A percentile compares a stretch with the other conserved stretches of the same genome.
These are phyloP conservation scores for Aspergillus piperis DNA, from an alignment of 2,329 filamentous ascomycete genomes.

Conservation along the genomic window DNA sequence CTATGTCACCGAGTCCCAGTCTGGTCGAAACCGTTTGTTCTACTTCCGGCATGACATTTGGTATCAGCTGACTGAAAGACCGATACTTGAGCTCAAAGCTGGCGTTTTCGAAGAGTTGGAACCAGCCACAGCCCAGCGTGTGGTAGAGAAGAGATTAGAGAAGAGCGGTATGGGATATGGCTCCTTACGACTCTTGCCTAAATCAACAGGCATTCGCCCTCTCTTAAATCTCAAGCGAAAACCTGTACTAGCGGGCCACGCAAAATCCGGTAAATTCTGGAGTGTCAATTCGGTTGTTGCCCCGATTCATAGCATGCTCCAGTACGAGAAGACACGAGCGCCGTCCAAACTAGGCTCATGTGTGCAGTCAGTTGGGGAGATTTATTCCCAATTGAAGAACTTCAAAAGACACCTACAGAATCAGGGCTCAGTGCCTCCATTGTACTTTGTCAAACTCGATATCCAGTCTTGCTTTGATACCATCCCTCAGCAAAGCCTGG, in stretches of 20 bases:
- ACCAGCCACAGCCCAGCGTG: slow-evolving; percentile 54
- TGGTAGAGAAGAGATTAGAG: slow-evolving; percentile 64
- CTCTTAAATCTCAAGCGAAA: slow-evolving; percentile 83
- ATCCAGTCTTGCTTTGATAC: slow-evolving; percentile 93
- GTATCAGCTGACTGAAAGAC: slow-evolving; percentile 73
- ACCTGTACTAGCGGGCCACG: slow-evolving; percentile 52
- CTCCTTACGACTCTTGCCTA: slow-evolving; percentile 79
- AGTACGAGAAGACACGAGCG: slow-evolving; percentile 67
- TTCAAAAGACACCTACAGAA: slow-evolving; percentile 58
- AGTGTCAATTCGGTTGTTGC: slow-evolving; percentile 72
- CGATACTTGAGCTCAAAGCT: slow-evolving; percentile 65
- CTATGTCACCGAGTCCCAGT: slow-evolving; percentile 88
- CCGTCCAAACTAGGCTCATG: slow-evolving; percentile 71
- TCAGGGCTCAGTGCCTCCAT: slow-evolving; percentile 41
- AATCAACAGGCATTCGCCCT: slow-evolving; percentile 71
- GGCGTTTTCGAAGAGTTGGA: slow-evolving; percentile 79
- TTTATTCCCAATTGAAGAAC: slow-evolving; percentile 69
- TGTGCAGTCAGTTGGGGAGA: slow-evolving; percentile 77
- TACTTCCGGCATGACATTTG: slow-evolving; percentile 96
- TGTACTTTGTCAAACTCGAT: slow-evolving; percentile 92
- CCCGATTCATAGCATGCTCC: slow-evolving; percentile 75
- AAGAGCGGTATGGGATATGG: slow-evolving; percentile 72
- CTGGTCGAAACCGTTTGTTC: slow-evolving; percentile 77
- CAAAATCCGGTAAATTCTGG: slow-evolving; percentile 52
- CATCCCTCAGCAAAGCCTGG: slow-evolving; percentile 77